These are phyloP conservation scores for Eimeria brunetti DNA, from an alignment of 169 alveolate species.

Conservation along the genomic window DNA sequence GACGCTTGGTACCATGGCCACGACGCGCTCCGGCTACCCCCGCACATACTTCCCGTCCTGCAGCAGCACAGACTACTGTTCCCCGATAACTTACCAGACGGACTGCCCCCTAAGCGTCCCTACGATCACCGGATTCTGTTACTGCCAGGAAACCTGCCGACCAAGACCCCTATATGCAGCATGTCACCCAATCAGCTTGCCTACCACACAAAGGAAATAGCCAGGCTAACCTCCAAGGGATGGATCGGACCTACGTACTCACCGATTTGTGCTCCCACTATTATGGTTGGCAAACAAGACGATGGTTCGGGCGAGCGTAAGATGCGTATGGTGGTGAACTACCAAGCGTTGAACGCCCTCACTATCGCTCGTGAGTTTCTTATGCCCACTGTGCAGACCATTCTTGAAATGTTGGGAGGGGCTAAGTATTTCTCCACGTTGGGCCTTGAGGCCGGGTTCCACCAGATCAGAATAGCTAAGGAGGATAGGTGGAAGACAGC, in stretches of 20 bases:
- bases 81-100: background rate
- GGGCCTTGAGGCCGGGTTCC: background rate
- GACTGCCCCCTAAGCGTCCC: conserved; percentile 2
- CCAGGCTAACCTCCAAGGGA: background rate
- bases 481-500: background rate
- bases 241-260: background rate
- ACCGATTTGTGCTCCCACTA: background rate
- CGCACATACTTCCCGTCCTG: background rate
- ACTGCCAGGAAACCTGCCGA: background rate
- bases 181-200: conserved; percentile 9
- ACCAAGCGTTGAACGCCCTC: background rate
- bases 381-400: background rate
- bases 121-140: background rate
- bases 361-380: background rate
- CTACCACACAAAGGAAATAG: background rate
- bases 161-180: background rate
- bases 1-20: background rate
- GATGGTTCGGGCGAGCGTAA: background rate
- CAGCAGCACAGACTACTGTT: background rate
- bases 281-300: background rate
- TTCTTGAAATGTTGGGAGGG: background rate
- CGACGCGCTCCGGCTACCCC: background rate
- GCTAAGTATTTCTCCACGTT: background rate
- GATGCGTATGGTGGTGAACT: background rate
- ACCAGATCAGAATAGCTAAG: background rate